Conservation (phyloP, 495 filamentous ascomycete genomes). For the Penicillium bialowiezense region DNA sequence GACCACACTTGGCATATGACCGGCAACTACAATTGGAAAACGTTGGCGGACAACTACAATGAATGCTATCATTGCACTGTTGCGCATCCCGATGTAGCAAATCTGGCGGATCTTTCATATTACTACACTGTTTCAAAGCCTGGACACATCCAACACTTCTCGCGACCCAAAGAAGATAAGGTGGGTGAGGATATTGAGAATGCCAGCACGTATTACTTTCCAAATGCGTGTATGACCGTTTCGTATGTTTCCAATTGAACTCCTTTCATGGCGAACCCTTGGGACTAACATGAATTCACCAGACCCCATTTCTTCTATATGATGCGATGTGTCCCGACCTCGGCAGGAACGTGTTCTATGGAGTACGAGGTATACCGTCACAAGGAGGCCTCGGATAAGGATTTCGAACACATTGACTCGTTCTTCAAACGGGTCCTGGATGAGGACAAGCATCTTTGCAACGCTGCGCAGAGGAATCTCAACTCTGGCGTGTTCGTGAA, state of each 20-base stretch:
- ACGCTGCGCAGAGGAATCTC: constrained; percentile 43
- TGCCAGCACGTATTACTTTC: constrained; percentile 48
- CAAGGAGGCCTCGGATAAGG: constrained; percentile 34
- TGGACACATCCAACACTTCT: constrained; percentile 41
- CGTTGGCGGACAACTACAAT: constrained; percentile 52
- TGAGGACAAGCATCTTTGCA: constrained; percentile 47
- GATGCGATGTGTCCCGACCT: constrained; percentile 40
- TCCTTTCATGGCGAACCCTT: not conserved
- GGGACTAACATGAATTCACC: not conserved
- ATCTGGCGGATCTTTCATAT: constrained; percentile 38
- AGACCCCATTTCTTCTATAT: constrained; percentile 48
- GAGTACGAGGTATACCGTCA: constrained; percentile 47
- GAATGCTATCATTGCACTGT: constrained; percentile 54
- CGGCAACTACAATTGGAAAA: constrained; percentile 54
- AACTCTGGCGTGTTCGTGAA: constrained; percentile 45
- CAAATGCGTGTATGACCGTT: constrained; percentile 47
- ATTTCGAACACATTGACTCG: constrained; percentile 36
- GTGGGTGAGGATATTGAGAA: constrained; percentile 31
- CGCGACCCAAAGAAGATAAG: constrained; percentile 36
- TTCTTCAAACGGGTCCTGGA: constrained; percentile 42
- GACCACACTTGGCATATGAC: constrained; percentile 53
- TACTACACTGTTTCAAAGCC: constrained; percentile 42
- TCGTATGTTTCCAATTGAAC: constrained; percentile 34
- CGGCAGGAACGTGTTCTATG: constrained; percentile 31
- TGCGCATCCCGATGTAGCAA: constrained; percentile 45